These are phyloP conservation scores for Magnusiomyces tetraspermus DNA, from an alignment of 1,139 yeast genomes.

Conservation along the genomic window DNA sequence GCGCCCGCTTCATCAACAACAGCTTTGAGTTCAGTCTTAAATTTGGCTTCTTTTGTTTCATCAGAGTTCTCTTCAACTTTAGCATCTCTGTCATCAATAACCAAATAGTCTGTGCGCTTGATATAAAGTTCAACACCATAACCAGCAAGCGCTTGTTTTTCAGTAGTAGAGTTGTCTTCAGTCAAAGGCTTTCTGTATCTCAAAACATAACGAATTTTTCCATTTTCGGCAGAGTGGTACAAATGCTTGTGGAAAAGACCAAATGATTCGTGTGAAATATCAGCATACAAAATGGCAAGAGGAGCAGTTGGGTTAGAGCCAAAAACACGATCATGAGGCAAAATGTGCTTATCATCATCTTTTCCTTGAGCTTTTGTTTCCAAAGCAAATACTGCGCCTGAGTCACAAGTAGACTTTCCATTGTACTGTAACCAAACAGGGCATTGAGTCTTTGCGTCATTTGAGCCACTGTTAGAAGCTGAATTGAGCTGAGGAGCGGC, in stretches of 20 bases:
- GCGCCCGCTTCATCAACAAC: conserved; percentile 15
- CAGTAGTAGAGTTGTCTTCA: conserved; percentile 9
- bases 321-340: conserved; percentile 50
- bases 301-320: conserved; percentile 40
- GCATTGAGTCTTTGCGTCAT: not conserved
- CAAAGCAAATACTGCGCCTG: conserved; percentile 61
- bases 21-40: conserved; percentile 17
- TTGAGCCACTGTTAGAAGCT: conserved; percentile 17
- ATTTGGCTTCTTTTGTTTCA: not conserved
- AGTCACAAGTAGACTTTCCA: conserved; percentile 49
- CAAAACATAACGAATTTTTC: conserved; percentile 67
- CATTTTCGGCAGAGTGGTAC: conserved; percentile 49
- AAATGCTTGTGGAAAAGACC: conserved; percentile 50
- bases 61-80: conserved; percentile 12
- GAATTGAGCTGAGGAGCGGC: conserved; percentile 25
- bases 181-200: conserved; percentile 44
- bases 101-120: conserved; percentile 56
- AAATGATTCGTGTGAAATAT: conserved; percentile 39
- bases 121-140: conserved; percentile 57
- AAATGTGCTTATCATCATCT: conserved; percentile 25
- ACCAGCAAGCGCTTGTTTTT: conserved; percentile 43
- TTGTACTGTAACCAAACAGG: conserved; percentile 43
- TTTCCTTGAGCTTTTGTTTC: conserved; percentile 33
- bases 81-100: conserved; percentile 48
- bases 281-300: conserved; percentile 42